phyloP scores from a whole-genome alignment of 1,139 yeast genomes.

The Hemisphaericaspora lyxosophila region DNA sequence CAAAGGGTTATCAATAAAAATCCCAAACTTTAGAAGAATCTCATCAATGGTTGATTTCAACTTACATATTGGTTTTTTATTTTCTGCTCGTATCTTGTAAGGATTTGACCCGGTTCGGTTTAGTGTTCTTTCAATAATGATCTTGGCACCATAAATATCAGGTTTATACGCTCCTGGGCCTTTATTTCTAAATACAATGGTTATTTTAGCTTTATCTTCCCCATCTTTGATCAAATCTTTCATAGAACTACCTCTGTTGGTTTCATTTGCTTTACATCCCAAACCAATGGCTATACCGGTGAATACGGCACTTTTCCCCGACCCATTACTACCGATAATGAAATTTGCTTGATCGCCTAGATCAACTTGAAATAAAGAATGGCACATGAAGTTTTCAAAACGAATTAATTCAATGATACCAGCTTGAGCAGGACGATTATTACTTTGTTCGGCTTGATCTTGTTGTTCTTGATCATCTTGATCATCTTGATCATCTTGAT shows the following conservation, averaged over 20 bases:
- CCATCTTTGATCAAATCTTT: slow-evolving; percentile 80
- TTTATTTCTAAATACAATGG: slow-evolving; percentile 58
- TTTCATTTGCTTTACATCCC: slow-evolving; percentile 93
- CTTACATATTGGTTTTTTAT: slow-evolving; percentile 53
- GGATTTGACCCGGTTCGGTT: slow-evolving; percentile 48
- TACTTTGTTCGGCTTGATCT: background rate
- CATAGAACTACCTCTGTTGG: slow-evolving; percentile 77
- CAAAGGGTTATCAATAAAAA: slow-evolving; percentile 88
- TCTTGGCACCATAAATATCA: slow-evolving; percentile 63
- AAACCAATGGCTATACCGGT: slow-evolving; percentile 89
- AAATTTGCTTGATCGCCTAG: slow-evolving; percentile 87
- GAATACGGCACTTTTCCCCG: slow-evolving; percentile 90
- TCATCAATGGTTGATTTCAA: slow-evolving; percentile 67
- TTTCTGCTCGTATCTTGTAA: slow-evolving; percentile 55
- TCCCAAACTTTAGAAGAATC: slow-evolving; percentile 67
- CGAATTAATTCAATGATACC: slow-evolving; percentile 59
- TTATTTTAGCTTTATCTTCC: slow-evolving; percentile 58
- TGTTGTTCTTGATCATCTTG: slow-evolving; percentile 6
- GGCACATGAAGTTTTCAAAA: slow-evolving; percentile 78
- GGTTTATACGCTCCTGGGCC: slow-evolving; percentile 67
- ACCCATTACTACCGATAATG: slow-evolving; percentile 91
- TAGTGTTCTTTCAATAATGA: slow-evolving; percentile 71
- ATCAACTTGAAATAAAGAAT: slow-evolving; percentile 69
- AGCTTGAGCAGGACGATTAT: slow-evolving; percentile 37
- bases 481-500: background rate